phyloP scores from a whole-genome alignment of 148 eudicot species.

The Cornus kousa region DNA sequence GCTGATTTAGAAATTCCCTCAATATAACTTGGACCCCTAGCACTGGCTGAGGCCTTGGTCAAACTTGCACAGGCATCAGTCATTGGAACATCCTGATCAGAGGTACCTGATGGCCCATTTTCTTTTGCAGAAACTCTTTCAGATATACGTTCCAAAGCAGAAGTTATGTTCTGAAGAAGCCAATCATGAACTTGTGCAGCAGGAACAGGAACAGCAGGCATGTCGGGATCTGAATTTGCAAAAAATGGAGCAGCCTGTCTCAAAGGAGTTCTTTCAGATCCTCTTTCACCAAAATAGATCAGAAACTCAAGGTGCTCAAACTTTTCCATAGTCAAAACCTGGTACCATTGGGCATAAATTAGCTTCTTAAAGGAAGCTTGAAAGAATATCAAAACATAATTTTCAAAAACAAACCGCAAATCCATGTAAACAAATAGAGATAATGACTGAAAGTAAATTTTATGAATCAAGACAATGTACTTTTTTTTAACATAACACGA shows the following conservation, averaged over 20 bases:
- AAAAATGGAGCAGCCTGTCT: constrained; percentile 92
- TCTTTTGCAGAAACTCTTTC: constrained; percentile 84
- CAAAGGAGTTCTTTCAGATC: constrained; percentile 69
- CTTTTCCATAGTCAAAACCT: constrained; percentile 92
- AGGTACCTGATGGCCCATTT: constrained; percentile 59
- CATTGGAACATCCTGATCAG: constrained; percentile 89
- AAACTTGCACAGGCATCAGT: constrained; percentile 69
- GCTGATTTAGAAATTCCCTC: constrained; percentile 93
- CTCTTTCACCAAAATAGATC: constrained; percentile 79
- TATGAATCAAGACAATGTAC: background rate
- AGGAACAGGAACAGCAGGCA: constrained; percentile 98
- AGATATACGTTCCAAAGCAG: constrained; percentile 70
- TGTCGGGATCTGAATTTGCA: constrained; percentile 97
- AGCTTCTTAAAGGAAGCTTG: background rate
- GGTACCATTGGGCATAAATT: constrained; percentile 3
- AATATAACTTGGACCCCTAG: constrained; percentile 72
- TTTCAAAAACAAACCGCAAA: background rate
- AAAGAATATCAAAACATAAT: background rate
- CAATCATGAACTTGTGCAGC: constrained; percentile 85
- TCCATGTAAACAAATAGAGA: background rate
- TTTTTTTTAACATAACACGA: too few relatives aligned
- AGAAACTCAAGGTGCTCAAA: constrained; percentile 86
- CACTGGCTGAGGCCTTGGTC: constrained; percentile 56
- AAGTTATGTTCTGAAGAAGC: constrained; percentile 75
- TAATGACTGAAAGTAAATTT: background rate